These are phyloP conservation scores for Dactylis glomerata DNA, from an alignment of 176 grass and related monocot species.

Conservation along the genomic window DNA sequence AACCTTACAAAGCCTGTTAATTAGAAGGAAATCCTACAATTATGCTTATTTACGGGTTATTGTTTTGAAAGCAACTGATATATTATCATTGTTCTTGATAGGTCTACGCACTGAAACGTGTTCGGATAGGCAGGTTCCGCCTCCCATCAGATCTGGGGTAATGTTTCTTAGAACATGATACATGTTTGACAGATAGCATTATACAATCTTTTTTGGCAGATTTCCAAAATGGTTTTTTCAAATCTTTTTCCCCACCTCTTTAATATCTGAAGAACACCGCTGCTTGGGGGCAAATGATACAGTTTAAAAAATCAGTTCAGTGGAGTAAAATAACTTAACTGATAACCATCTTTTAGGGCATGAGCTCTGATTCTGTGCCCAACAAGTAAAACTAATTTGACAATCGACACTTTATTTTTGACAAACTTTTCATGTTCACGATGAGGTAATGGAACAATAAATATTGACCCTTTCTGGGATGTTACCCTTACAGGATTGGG, in stretches of 20 bases:
- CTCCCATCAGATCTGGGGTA: slow-evolving; percentile 89
- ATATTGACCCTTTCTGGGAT: slow-evolving; percentile 25
- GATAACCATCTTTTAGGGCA: not conserved
- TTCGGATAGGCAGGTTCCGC: slow-evolving; percentile 76
- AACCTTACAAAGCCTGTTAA: not conserved
- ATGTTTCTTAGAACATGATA: slow-evolving; percentile 26
- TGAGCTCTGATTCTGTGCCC: not conserved
- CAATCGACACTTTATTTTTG: not conserved
- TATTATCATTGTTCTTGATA: slow-evolving; percentile 33
- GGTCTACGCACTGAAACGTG: slow-evolving; percentile 81
- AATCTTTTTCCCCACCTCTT: not conserved
- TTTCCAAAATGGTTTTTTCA: not conserved
- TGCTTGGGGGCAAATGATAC: not conserved
- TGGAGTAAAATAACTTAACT: not conserved
- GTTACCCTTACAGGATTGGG: slow-evolving; percentile 54
- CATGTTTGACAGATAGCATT: not conserved
- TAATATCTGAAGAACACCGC: not conserved
- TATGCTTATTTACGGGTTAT: not conserved
- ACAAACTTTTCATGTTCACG: not conserved
- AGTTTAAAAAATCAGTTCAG: not conserved
- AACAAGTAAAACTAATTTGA: slow-evolving; percentile 3
- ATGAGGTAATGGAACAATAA: not conserved
- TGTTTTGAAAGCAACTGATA: slow-evolving; percentile 24
- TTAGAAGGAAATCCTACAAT: not conserved
- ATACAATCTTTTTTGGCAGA: not conserved